Percentiles rank a stretch among this genome's conserved stretches.
These are phyloP conservation scores for Begonia peltatifolia DNA, from an alignment of 306 rosid species.

Conservation along the genomic window DNA sequence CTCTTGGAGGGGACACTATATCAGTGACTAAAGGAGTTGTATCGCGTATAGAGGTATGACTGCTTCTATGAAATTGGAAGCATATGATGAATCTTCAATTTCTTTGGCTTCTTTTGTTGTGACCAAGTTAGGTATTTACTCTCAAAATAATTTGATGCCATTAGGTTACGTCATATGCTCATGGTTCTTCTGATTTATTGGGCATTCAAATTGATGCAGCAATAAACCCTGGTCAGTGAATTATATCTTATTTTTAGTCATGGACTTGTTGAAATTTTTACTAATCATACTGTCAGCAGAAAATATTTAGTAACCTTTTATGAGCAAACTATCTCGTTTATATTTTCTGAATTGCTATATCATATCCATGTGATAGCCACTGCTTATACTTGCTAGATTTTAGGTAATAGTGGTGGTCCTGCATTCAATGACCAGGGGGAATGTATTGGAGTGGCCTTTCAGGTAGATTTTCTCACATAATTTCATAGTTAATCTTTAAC, in stretches of 20 bases:
- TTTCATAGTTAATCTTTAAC: slow-evolving; percentile 2
- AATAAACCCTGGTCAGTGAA: slow-evolving; percentile 83
- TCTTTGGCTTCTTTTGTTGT: neutral
- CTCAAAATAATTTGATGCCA: slow-evolving; percentile 10
- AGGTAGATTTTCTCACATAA: slow-evolving; percentile 50
- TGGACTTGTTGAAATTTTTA: neutral
- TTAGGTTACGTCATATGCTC: slow-evolving; percentile 96
- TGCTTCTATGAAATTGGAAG: slow-evolving; percentile 1
- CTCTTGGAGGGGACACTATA: slow-evolving; percentile 98
- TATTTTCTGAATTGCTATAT: neutral
- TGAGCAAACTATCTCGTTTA: neutral
- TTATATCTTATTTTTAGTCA: neutral
- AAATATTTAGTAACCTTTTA: neutral
- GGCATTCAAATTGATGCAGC: slow-evolving; percentile 99
- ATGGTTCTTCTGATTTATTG: slow-evolving; percentile 89
- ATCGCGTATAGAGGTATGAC: slow-evolving; percentile 88
- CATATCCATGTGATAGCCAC: slow-evolving; percentile 21
- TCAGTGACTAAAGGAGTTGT: slow-evolving; percentile 98
- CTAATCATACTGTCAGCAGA: neutral
- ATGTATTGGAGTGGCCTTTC: slow-evolving; percentile 99
- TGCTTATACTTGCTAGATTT: slow-evolving; percentile 32
- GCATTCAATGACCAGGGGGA: slow-evolving; percentile 92
- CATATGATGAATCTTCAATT: neutral
- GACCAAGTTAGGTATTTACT: neutral
- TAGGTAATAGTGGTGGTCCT: slow-evolving; percentile 99